Evolutionary conservation across 1,284 basidiomycete genomes (phyloP).

Genomic region (Leccinum subspadiceum): DNA sequence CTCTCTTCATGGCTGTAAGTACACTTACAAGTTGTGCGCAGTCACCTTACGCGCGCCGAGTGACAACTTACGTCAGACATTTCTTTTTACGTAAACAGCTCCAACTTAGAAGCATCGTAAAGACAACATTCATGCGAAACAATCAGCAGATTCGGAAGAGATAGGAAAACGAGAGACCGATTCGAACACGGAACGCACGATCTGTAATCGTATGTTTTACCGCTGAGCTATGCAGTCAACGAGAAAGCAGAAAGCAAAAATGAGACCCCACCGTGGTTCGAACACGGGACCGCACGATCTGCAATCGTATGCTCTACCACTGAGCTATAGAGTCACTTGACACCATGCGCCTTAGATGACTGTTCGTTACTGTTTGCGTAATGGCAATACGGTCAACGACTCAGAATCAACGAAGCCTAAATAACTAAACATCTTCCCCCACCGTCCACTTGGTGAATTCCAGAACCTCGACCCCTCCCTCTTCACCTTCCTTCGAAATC

Average conservation of each 20-base stretch:
- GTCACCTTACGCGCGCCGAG: neutral
- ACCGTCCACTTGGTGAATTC: constrained; percentile 70
- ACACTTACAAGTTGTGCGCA: constrained; percentile 5
- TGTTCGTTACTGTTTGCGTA: neutral
- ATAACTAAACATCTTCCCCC: constrained; percentile 39
- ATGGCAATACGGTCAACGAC: neutral
- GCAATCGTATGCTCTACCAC: constrained; percentile 44
- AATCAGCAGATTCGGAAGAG: neutral
- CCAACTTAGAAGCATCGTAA: neutral
- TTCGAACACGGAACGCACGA: neutral
- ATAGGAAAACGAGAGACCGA: neutral
- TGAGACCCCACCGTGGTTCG: constrained; percentile 41
- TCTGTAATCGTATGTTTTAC: neutral
- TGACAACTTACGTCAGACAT: constrained; percentile 1
- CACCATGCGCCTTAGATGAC: neutral
- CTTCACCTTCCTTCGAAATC: constrained; percentile 40
- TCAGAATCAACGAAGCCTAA: constrained; percentile 2
- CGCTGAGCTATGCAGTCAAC: neutral
- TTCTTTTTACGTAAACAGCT: neutral
- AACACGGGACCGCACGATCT: constrained; percentile 42
- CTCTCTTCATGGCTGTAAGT: constrained; percentile 29
- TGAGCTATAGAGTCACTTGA: constrained; percentile 34
- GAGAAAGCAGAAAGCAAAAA: neutral
- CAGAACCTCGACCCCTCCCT: constrained; percentile 54
- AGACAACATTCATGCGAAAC: neutral